Conservation (phyloP, 257 asterid genomes). For the Penstemon davidsonii region DNA sequence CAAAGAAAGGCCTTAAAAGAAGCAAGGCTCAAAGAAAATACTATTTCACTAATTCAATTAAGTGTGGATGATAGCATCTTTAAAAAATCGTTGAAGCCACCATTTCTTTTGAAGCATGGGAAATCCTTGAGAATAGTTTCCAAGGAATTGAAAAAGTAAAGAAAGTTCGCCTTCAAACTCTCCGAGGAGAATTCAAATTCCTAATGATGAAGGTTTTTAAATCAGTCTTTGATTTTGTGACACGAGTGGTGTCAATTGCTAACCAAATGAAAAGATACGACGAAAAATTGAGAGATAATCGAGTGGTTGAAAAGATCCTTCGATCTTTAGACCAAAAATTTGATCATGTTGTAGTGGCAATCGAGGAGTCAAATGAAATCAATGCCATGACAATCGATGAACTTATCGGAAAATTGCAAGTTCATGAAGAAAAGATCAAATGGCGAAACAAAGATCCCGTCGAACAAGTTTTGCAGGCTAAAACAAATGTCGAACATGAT, state of each 20-base stretch:
- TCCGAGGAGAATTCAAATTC: too few relatives aligned
- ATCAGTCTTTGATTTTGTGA: conserved; percentile 1
- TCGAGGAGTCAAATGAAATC: conserved; percentile 18
- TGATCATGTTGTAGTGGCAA: conserved; percentile 22
- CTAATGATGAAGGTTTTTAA: neutral
- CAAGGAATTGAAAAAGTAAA: too few relatives aligned
- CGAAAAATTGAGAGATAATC: neutral
- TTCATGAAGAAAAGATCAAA: conserved; percentile 13
- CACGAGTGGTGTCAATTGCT: neutral
- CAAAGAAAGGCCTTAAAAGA: too few relatives aligned
- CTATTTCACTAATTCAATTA: too few relatives aligned
- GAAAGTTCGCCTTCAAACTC: too few relatives aligned
- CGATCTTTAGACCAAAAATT: neutral
- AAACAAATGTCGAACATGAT: neutral
- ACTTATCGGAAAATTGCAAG: conserved; percentile 19
- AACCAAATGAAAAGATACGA: conserved; percentile 12
- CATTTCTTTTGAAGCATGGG: too few relatives aligned
- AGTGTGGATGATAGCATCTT: too few relatives aligned
- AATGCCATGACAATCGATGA: neutral
- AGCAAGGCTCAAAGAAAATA: too few relatives aligned
- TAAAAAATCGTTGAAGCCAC: too few relatives aligned
- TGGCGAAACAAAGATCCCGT: neutral
- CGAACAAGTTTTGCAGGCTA: conserved; percentile 15
- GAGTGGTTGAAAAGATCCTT: conserved; percentile 12
- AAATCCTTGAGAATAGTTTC: too few relatives aligned